Percentiles rank a stretch among this genome's conserved stretches.
These are phyloP conservation scores for Cocos nucifera DNA, from an alignment of 176 grass and related monocot species.

Conservation along the genomic window DNA sequence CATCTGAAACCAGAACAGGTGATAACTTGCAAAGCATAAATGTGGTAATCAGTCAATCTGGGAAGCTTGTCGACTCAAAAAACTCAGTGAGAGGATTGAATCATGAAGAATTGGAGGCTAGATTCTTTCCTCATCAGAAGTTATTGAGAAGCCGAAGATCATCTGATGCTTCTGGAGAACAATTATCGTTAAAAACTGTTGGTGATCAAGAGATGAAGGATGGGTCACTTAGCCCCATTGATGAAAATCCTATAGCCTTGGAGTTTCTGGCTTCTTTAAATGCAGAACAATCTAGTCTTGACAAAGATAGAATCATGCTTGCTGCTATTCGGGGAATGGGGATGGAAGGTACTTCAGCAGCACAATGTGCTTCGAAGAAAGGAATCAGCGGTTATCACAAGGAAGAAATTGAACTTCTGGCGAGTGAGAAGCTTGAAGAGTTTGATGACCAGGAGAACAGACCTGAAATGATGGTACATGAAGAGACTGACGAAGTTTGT, in stretches of 20 bases:
- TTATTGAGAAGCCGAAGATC: conserved; percentile 47
- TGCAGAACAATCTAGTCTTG: conserved; percentile 39
- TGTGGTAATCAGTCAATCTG: conserved; percentile 2
- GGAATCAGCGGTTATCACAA: conserved; percentile 21
- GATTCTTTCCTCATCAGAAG: conserved; percentile 92
- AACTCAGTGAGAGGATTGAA: conserved; percentile 47
- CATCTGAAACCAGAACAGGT: conserved; percentile 31
- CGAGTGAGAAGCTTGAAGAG: conserved; percentile 66
- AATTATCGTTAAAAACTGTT: conserved; percentile 11
- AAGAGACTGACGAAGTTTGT: conserved; percentile 41
- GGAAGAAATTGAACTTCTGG: conserved; percentile 53
- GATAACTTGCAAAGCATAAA: conserved; percentile 18
- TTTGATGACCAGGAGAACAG: conserved; percentile 58
- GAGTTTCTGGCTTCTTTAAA: conserved; percentile 87
- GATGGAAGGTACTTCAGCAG: conserved; percentile 20
- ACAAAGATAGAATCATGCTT: conserved; percentile 33
- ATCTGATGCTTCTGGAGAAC: conserved; percentile 23
- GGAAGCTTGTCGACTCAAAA: conserved; percentile 20
- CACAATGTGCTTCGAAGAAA: conserved; percentile 41
- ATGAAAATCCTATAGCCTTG: conserved; percentile 57
- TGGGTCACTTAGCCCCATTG: conserved; percentile 18
- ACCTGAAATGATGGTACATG: conserved; percentile 32
- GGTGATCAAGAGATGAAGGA: conserved; percentile 4
- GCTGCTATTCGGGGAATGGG: not conserved
- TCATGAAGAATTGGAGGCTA: conserved; percentile 71